phyloP scores from a whole-genome alignment of 2,329 filamentous ascomycete species.

The Penicillium olsonii region DNA sequence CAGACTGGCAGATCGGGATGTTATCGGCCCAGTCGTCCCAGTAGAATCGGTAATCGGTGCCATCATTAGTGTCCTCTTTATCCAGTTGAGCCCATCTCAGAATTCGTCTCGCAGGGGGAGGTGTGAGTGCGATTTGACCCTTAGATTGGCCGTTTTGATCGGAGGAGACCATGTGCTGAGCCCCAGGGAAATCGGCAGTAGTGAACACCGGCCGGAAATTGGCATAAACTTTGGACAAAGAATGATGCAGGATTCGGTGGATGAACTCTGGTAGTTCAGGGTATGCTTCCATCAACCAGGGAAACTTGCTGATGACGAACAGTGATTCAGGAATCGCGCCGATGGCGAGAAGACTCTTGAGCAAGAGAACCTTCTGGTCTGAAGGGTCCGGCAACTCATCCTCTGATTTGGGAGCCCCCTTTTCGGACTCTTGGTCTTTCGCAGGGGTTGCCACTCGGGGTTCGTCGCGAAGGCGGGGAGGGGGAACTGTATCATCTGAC shows the following conservation, averaged over 20 bases:
- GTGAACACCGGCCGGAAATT: conserved; percentile 51
- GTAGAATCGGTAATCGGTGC: conserved; percentile 82
- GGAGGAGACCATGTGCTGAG: conserved; percentile 52
- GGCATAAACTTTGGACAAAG: conserved; percentile 72
- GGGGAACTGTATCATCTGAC: conserved; percentile 71
- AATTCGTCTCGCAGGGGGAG: conserved; percentile 64
- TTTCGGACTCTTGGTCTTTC: conserved; percentile 55
- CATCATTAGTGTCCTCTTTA: conserved; percentile 71
- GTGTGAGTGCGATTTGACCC: conserved; percentile 64
- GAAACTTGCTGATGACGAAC: conserved; percentile 87
- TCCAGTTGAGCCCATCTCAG: conserved; percentile 85
- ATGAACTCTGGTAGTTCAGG: conserved; percentile 78
- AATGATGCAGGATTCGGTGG: conserved; percentile 82
- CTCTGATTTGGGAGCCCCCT: conserved; percentile 38
- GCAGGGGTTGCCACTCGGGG: conserved; percentile 55
- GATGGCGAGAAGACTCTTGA: conserved; percentile 84
- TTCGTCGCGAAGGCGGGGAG: conserved; percentile 54
- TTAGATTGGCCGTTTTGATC: conserved; percentile 71
- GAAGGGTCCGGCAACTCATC: conserved; percentile 67
- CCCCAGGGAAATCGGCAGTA: conserved; percentile 47
- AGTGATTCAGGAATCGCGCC: conserved; percentile 91
- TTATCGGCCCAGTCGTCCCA: conserved; percentile 98
- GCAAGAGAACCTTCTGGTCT: conserved; percentile 83
- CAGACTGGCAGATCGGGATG: conserved; percentile 82
- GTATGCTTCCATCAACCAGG: conserved; percentile 85